Evolutionary conservation across 2,329 filamentous ascomycete species (phyloP).

Genomic region (Arthrobotrys entomopaga): DNA sequence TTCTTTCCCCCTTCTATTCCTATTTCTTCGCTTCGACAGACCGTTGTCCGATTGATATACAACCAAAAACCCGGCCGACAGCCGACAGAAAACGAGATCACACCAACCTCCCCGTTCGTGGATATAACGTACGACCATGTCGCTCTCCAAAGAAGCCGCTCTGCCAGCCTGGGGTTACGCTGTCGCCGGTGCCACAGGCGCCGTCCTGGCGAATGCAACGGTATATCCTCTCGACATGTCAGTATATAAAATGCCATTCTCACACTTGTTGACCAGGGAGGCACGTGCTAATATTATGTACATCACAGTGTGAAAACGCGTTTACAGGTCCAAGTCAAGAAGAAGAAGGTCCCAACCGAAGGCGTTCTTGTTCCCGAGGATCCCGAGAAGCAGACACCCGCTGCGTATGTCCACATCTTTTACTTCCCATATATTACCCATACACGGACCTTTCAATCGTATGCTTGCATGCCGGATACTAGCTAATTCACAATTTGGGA

Average conservation of each 20-base stretch:
- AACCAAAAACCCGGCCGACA: constrained; percentile 21
- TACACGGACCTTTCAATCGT: no score
- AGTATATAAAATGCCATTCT: constrained; percentile 61
- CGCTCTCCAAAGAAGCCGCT: constrained; percentile 71
- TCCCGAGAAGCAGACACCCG: constrained; percentile 44
- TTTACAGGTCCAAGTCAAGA: constrained; percentile 93
- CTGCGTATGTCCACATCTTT: constrained; percentile 55
- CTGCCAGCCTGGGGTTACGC: constrained; percentile 94
- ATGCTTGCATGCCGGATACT: no score
- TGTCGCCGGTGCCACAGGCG: constrained; percentile 89
- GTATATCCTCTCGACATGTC: constrained; percentile 98
- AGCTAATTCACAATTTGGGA: neutral
- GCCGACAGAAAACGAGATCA: constrained; percentile 11
- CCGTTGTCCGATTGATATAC: neutral
- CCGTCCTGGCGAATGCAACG: constrained; percentile 91
- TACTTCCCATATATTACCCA: constrained; percentile 3
- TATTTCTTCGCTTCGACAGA: neutral
- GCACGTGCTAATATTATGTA: constrained; percentile 35
- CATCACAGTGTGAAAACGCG: constrained; percentile 85
- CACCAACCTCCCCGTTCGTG: no score
- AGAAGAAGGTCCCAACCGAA: constrained; percentile 61
- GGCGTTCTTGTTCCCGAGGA: constrained; percentile 48
- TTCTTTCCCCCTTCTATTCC: neutral
- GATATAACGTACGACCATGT: constrained; percentile 19
- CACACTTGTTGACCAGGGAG: neutral